phyloP scores from a whole-genome alignment of 1,284 basidiomycete genomes.

The Malassezia pachydermatis region DNA sequence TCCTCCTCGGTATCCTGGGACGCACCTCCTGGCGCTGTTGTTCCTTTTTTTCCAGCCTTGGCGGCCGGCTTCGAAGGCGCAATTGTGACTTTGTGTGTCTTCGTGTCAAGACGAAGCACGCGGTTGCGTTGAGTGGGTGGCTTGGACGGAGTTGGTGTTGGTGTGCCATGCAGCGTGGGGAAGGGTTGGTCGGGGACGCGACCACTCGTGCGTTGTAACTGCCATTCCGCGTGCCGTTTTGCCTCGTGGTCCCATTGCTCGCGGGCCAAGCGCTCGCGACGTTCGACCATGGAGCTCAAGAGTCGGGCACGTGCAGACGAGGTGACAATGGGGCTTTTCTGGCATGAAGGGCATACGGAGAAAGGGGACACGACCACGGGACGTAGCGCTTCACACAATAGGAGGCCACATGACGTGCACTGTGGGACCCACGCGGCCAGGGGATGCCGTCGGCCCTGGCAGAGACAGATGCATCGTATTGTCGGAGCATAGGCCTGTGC shows the following conservation, averaged over 20 bases:
- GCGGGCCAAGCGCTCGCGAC: constrained; percentile 7
- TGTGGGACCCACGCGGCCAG: constrained; percentile 4
- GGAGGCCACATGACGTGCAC: constrained; percentile 12
- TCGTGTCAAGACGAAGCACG: constrained; percentile 16
- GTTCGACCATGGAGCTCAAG: constrained; percentile 1
- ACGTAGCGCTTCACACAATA: constrained; percentile 9
- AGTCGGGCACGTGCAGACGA: constrained; percentile 1
- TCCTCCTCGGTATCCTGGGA: neutral
- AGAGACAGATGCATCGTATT: constrained; percentile 7
- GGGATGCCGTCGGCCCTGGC: constrained; percentile 10
- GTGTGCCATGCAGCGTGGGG: neutral
- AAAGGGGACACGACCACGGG: constrained; percentile 10
- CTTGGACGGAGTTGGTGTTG: neutral
- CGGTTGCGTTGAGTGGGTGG: constrained; percentile 1
- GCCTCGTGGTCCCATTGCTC: constrained; percentile 10
- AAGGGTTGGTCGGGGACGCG: neutral
- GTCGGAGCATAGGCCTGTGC: neutral
- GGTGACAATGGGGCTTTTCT: constrained; percentile 7
- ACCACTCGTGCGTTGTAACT: neutral
- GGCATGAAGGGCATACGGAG: constrained; percentile 14
- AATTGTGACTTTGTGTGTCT: constrained; percentile 18
- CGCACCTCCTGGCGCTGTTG: too few species aligned
- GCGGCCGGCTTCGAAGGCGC: neutral
- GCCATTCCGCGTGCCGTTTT: constrained; percentile 1
- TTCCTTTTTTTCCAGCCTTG: neutral